A percentile compares a stretch with the other conserved stretches of the same genome.
These are phyloP conservation scores for Mycena galopus DNA, from an alignment of 768 basidiomycete genomes.

Conservation along the genomic window DNA sequence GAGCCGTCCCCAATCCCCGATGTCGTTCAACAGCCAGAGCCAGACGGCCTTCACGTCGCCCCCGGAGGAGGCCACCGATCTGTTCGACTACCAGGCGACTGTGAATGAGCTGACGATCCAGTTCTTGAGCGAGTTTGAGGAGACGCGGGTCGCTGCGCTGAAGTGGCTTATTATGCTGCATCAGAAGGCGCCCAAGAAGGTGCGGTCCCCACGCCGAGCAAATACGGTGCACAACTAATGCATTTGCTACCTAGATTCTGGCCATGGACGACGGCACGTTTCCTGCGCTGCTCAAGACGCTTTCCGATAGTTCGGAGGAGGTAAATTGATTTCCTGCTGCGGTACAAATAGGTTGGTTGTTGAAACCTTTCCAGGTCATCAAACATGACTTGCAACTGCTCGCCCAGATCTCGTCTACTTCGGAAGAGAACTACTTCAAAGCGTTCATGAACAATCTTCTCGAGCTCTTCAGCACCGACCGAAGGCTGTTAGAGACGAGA, in stretches of 20 bases:
- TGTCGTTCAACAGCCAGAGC: conserved; percentile 60
- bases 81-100: conserved; percentile 92
- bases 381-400: conserved; percentile 96
- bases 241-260: conserved; percentile 73
- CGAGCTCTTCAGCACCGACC: conserved; percentile 95
- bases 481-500: conserved; percentile 88
- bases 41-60: conserved; percentile 45
- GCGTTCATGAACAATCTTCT: conserved; percentile 96
- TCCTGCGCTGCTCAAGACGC: conserved; percentile 92
- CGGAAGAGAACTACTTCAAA: conserved; percentile 96
- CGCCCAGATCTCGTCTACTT: conserved; percentile 96
- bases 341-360: neutral
- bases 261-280: conserved; percentile 98
- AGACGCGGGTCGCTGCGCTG: conserved; percentile 93
- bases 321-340: conserved; percentile 56
- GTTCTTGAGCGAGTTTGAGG: conserved; percentile 96
- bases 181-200: conserved; percentile 97
- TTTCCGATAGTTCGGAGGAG: conserved; percentile 97
- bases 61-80: conserved; percentile 73
- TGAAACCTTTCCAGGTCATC: conserved; percentile 73
- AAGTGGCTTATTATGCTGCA: conserved; percentile 99
- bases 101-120: conserved; percentile 94
- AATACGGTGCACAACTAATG: neutral
- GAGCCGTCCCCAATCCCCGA: conserved; percentile 76
- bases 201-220: conserved; percentile 42